Evolutionary conservation across 2,329 filamentous ascomycete genomes (phyloP).

Genomic region (Colletotrichum camelliae): DNA sequence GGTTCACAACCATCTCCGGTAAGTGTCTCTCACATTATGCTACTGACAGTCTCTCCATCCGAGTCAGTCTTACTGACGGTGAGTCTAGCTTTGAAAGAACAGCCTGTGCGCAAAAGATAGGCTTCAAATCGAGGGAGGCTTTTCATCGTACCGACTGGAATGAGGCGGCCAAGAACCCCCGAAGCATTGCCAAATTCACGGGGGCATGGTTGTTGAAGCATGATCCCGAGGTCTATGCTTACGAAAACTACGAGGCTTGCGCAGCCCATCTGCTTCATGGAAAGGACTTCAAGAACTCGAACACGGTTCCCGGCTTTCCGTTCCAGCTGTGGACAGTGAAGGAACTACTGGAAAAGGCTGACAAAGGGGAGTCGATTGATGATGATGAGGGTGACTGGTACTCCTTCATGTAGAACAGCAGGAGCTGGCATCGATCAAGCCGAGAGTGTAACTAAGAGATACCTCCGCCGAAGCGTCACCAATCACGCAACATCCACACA

Average conservation of each 20-base stretch:
- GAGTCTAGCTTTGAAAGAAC: neutral
- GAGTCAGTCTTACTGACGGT: neutral
- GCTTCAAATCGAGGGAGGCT: neutral
- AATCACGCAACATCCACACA: neutral
- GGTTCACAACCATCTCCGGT: neutral
- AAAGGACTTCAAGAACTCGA: neutral
- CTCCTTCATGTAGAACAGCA: neutral
- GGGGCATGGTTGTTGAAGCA: neutral
- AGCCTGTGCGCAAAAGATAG: neutral
- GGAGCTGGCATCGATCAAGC: neutral
- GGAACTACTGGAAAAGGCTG: neutral
- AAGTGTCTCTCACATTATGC: neutral
- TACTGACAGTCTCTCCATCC: neutral
- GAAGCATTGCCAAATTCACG: neutral
- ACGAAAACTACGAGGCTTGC: neutral
- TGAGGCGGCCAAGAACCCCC: neutral
- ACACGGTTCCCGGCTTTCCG: neutral
- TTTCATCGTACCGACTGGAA: neutral
- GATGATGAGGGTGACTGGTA: neutral
- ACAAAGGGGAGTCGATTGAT: neutral
- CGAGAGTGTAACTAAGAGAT: neutral
- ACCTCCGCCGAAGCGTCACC: neutral
- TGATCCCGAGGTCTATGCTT: neutral
- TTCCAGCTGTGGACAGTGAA: neutral
- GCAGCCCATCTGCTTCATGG: neutral